phyloP scores from a whole-genome alignment of 2,329 filamentous ascomycete species.

The Cladophialophora psammophila region DNA sequence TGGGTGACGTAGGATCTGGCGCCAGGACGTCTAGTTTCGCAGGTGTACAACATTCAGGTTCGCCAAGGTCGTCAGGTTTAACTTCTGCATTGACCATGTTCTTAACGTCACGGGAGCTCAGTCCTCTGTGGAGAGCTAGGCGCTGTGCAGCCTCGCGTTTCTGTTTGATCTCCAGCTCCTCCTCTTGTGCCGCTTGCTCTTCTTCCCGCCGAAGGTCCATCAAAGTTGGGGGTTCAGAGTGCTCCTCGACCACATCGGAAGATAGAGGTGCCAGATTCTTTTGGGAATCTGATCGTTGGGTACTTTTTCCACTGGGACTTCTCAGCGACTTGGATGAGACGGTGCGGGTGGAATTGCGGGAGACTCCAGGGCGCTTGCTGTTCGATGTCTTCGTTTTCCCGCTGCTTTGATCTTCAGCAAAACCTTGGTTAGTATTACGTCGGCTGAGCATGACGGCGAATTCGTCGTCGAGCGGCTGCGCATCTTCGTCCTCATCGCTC shows the following conservation, averaged over 20 bases:
- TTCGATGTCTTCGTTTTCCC: slow-evolving; percentile 59
- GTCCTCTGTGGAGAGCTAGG: slow-evolving; percentile 62
- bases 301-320: slow-evolving; percentile 43
- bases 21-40: background rate
- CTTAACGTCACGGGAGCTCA: slow-evolving; percentile 26
- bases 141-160: slow-evolving; percentile 63
- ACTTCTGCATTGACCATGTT: slow-evolving; percentile 14
- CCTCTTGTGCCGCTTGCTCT: slow-evolving; percentile 59
- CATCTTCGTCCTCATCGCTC: slow-evolving; percentile 84
- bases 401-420: slow-evolving; percentile 74
- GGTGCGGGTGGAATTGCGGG: slow-evolving; percentile 55
- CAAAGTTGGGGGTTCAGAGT: slow-evolving; percentile 54
- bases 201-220: slow-evolving; percentile 66
- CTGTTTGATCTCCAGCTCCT: slow-evolving; percentile 63
- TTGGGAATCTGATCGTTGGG: slow-evolving; percentile 44
- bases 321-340: slow-evolving; percentile 54
- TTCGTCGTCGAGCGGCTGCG: slow-evolving; percentile 89
- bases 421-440: slow-evolving; percentile 62
- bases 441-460: slow-evolving; percentile 84
- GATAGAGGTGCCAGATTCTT: slow-evolving; percentile 35
- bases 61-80: slow-evolving; percentile 13
- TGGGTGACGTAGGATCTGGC: background rate
- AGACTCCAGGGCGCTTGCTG: slow-evolving; percentile 54
- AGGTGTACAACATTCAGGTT: background rate
- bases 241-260: slow-evolving; percentile 23